Percentiles rank a stretch among this genome's conserved stretches.
These are phyloP conservation scores for Pouteria campechiana DNA, from an alignment of 179 eudicot species.

Conservation along the genomic window DNA sequence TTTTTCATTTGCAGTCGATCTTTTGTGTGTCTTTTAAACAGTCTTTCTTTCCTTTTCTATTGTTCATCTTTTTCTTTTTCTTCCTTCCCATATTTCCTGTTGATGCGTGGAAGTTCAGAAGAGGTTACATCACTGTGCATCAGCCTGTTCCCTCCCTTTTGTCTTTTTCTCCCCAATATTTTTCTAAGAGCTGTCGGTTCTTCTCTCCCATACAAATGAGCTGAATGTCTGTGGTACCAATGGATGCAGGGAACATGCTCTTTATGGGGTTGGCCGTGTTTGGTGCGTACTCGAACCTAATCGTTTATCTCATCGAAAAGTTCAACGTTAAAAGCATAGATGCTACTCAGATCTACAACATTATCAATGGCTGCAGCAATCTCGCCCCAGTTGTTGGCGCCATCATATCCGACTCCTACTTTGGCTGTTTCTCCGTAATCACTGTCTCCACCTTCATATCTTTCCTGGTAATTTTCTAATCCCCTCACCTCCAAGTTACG, in stretches of 20 bases:
- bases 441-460: slow-evolving; percentile 30
- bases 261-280: slow-evolving; percentile 7
- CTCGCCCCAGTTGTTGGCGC: slow-evolving; percentile 34
- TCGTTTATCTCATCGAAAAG: slow-evolving; percentile 27
- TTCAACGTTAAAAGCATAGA: slow-evolving; percentile 30
- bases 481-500: too few relatives aligned
- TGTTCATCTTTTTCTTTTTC: too few relatives aligned
- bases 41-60: too few relatives aligned
- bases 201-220: background rate
- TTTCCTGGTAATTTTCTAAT: slow-evolving; percentile 22
- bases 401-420: slow-evolving; percentile 36
- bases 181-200: background rate
- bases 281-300: slow-evolving; percentile 31
- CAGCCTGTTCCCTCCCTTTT: too few relatives aligned
- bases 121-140: too few relatives aligned
- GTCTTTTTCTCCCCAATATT: background rate
- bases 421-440: slow-evolving; percentile 32
- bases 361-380: slow-evolving; percentile 21
- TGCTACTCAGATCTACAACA: slow-evolving; percentile 30
- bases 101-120: too few relatives aligned
- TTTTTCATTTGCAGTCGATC: too few relatives aligned
- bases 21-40: too few relatives aligned
- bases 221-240: too few relatives aligned
- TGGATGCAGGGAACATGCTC: too few relatives aligned
- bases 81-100: too few relatives aligned